Evolutionary conservation across 208 protist genomes (phyloP), one percentile per base, ranked within the genome.

Genomic region (Sergeia podlipaevii): DNA sequence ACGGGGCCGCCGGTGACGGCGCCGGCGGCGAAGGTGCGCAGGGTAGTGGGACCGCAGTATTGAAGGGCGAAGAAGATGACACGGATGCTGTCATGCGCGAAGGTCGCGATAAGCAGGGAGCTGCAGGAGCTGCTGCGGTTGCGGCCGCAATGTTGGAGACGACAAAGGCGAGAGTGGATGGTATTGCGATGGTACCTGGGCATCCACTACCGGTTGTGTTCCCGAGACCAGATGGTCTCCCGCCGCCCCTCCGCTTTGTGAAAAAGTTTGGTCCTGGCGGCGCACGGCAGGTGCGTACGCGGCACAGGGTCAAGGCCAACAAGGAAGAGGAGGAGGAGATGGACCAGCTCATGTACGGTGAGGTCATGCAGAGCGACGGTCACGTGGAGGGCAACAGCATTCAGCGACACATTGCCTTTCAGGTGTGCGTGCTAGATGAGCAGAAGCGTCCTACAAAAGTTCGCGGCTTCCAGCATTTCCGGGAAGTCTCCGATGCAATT

Each of bases 171-270:
- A 49, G 57, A 0, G 72, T 80, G 39, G 77, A 59, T 17, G 53
- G 72, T 39, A 77, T 85, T 30, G 69, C 77, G 5, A 63, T 85
- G 52, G 72, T 80, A 39, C 77, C 77, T 0, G 59, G 56, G 27
- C 77, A 85, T 47, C 77, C 77, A 23, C 69, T 85, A 21, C 77
- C 77, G 4, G 77, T 85, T 8, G 77, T 85, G 30, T 85, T 85
- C 37, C 77, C 77, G 2, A 53, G 62, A 21, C 70, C 62, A 2
- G 69, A 80, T 28, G 69, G 58, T n/a, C 53, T 68, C 30, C 52
- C 65, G 37, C 56, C 69, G 49, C 61, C 77, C 32, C 60, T 73
- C 32, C 70, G 61, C 36, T 77, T 77, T 43, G 44, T 67, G 21
- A 71, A 74, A 38, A 74, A 80, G 53, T 70, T 79, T 17, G 72